Base-by-base conservation (phyloP, 2,329 filamentous ascomycete genomes). In the Orbilia brochopaga region DNA sequence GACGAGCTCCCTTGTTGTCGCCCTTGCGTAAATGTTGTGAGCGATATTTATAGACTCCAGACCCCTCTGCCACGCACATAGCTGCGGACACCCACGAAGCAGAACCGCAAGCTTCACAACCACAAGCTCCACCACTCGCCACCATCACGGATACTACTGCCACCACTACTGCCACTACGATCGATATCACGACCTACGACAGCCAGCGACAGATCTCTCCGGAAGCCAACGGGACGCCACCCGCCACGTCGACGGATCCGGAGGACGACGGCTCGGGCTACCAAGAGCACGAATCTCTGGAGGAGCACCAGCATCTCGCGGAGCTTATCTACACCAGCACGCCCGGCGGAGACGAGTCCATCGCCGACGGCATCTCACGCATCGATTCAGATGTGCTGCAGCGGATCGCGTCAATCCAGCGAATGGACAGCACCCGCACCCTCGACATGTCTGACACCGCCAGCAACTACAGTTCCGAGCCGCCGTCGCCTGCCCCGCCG, bases 371-470 rank as follows among this genome's bases (percentile, higher is more conserved):
- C 13, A 72, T 72, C n/a, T 42, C 40, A 24, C 27, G 42, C 4
- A 72, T 72, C 8, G 67, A 72, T 27, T 27, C 51, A 7, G 60
- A 64, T 17, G 60, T 61, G 3, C 64, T 72, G 32, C 55, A 60
- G 17, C 55, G 67, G 6, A 63, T 70, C 37, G 35, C 53, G 10
- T 30, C 23, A 1, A 30, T 63, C 2, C 8, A 59, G 10, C 2
- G 21, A 19, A 44, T 44, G 11, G 44, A 62, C 53, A 37, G 53
- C 53, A 10, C 17, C 19, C 35, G 53, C 23, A 59, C 17, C 1
- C 35, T 17, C 19, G 27, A 8, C 35, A 2, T 30, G 8, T 35
- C 40, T 5, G 64, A 57, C 17, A 40, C 32, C 8, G 40, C 32
- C 15, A 72, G 60, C 10, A 52, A 64, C 51, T 61, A 65, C 35